These are phyloP conservation scores for Emergomyces pasteurianus DNA, from an alignment of 2,329 filamentous ascomycete genomes.

Conservation along the genomic window DNA sequence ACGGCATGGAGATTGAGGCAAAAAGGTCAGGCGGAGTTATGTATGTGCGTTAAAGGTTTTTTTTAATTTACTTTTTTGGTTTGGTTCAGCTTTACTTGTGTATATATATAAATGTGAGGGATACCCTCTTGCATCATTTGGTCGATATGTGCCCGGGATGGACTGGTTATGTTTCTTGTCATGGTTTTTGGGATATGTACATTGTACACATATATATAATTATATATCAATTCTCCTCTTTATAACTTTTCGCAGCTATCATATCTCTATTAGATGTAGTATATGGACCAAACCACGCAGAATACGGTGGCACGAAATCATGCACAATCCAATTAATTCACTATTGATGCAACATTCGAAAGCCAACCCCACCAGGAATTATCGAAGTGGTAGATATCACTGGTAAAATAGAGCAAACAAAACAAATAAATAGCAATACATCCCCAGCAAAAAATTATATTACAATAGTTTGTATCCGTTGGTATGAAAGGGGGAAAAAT, in stretches of 20 bases:
- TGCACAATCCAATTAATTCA: neutral
- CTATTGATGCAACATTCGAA: too few relatives aligned
- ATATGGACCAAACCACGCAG: neutral
- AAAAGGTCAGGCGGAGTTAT: constrained; percentile 14
- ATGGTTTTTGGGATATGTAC: neutral
- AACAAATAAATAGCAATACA: neutral
- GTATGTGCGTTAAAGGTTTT: neutral
- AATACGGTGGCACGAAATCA: neutral
- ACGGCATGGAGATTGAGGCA: neutral
- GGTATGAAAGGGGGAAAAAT: neutral
- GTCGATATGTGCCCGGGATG: constrained; percentile 32
- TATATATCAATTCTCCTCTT: neutral
- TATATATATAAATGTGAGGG: neutral
- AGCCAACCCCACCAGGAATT: neutral
- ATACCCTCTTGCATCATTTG: constrained; percentile 22
- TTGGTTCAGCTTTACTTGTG: neutral
- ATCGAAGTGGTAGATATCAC: neutral
- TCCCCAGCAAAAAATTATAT: neutral
- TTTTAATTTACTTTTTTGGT: constrained; percentile 6
- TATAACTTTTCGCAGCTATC: neutral
- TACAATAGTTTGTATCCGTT: neutral
- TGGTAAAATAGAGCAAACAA: neutral
- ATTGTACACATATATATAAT: too few relatives aligned
- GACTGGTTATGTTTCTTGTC: neutral
- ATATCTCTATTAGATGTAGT: neutral